A percentile compares a stretch with the other conserved stretches of the same genome.
phyloP scores from a whole-genome alignment of 140 eudicot genomes.

The Cichorium intybus region DNA sequence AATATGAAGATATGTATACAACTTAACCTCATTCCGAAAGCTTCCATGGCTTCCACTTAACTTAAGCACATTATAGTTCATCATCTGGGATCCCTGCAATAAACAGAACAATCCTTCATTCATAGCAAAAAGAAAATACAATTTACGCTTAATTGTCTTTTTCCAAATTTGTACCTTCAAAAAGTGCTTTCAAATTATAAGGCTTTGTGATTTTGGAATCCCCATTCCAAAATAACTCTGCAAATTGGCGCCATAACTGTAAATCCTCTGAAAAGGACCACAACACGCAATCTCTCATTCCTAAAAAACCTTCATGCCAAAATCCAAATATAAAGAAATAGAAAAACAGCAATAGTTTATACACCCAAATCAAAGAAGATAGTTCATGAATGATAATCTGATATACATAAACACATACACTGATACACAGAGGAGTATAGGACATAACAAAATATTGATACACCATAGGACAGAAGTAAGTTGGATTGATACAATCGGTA shows the following conservation, averaged over 20 bases:
- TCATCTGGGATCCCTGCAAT: conserved; percentile 22
- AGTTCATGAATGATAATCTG: too few relatives aligned
- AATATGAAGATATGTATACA: not conserved
- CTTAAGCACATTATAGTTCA: conserved; percentile 12
- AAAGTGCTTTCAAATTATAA: conserved; percentile 32
- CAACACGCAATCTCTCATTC: conserved; percentile 50
- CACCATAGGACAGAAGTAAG: too few relatives aligned
- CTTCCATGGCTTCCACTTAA: not conserved
- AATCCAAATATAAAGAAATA: conserved; percentile 7
- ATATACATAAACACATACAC: too few relatives aligned
- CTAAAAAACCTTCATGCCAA: too few relatives aligned
- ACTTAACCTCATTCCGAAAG: not conserved
- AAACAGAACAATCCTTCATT: not conserved
- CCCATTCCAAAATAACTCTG: conserved; percentile 51
- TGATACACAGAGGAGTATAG: too few relatives aligned
- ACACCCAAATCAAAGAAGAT: not conserved
- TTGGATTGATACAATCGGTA: too few relatives aligned
- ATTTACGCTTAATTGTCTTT: not conserved
- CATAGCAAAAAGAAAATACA: not conserved
- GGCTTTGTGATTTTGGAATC: conserved; percentile 12
- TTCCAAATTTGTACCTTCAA: conserved; percentile 6
- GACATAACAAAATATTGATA: too few relatives aligned
- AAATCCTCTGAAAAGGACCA: conserved; percentile 43
- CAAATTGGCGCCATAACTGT: conserved; percentile 49
- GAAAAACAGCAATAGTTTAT: not conserved